Percentiles rank a stretch among this genome's conserved stretches.
Conservation (phyloP, 768 basidiomycete species). For the Tephrocybe sp. region DNA sequence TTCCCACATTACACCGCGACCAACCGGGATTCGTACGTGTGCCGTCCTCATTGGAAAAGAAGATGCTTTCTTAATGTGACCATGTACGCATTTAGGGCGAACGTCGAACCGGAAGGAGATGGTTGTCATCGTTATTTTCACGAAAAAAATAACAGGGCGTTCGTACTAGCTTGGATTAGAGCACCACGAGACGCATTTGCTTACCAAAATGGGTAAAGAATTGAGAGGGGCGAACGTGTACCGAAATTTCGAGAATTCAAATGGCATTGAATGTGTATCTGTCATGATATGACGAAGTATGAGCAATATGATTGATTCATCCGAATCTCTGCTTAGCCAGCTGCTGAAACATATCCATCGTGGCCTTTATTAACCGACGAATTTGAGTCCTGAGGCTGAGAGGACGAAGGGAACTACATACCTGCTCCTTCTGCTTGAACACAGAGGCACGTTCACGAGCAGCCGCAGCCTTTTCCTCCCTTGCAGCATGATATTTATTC, state of each 20-base stretch:
- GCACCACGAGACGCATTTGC: too few species aligned
- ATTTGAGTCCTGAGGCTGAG: not conserved
- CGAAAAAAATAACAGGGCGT: conserved; percentile 8
- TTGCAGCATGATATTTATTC: conserved; percentile 44
- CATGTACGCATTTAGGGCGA: conserved; percentile 16
- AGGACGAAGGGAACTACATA: conserved; percentile 11
- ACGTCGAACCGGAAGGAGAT: conserved; percentile 30
- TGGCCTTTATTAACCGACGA: conserved; percentile 42
- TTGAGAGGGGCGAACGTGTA: too few species aligned
- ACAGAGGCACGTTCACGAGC: conserved; percentile 60
- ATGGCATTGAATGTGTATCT: not conserved
- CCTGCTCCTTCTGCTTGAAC: conserved; percentile 75
- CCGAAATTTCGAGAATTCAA: too few species aligned
- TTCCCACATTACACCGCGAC: conserved; percentile 1
- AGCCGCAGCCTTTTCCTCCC: conserved; percentile 49
- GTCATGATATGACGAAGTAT: not conserved
- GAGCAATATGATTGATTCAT: not conserved
- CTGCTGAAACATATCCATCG: conserved; percentile 96
- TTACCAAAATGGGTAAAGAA: too few species aligned
- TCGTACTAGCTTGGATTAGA: too few species aligned
- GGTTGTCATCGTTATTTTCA: conserved; percentile 22
- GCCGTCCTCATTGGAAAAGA: not conserved
- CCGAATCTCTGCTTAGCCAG: conserved; percentile 40
- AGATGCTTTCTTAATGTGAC: too few species aligned
- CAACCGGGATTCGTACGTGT: not conserved